Conservation (phyloP, 768 basidiomycete species). For the Naematelia encephala region DNA sequence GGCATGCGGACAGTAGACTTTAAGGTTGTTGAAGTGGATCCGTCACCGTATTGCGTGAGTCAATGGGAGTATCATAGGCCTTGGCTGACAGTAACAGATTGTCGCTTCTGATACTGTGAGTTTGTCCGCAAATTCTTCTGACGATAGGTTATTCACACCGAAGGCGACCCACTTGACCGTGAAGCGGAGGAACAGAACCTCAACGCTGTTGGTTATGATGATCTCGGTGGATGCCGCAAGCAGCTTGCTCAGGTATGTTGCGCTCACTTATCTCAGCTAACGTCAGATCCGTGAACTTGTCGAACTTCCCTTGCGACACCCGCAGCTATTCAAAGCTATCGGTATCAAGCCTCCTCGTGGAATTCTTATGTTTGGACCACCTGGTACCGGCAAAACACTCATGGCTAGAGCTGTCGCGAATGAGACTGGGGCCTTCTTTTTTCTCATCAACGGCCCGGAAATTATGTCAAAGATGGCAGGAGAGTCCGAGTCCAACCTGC, state of each 20-base stretch:
- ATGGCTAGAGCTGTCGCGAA: constrained; percentile 99
- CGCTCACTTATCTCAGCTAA: neutral
- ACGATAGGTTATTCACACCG: constrained; percentile 54
- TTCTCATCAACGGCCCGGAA: constrained; percentile 98
- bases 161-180: constrained; percentile 97
- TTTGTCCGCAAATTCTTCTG: constrained; percentile 50
- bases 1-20: constrained; percentile 99
- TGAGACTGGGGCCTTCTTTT: constrained; percentile 99
- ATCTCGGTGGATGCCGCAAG: constrained; percentile 98
- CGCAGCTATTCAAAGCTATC: constrained; percentile 98
- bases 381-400: constrained; percentile 98
- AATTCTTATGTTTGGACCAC: constrained; percentile 97
- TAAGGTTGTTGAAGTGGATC: constrained; percentile 92
- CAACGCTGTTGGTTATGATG: constrained; percentile 96
- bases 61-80: neutral
- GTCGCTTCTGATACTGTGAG: constrained; percentile 99
- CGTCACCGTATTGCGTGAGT: constrained; percentile 78
- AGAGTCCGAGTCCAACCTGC: constrained; percentile 92
- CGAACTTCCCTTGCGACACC: constrained; percentile 94
- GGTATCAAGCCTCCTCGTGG: constrained; percentile 99
- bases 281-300: constrained; percentile 87
- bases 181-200: constrained; percentile 98
- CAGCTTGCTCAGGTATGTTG: constrained; percentile 80
- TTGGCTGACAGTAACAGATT: constrained; percentile 54
- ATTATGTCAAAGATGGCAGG: constrained; percentile 99